Evolutionary conservation across 306 rosid species (phyloP).

Genomic region (Glycine tomentella): DNA sequence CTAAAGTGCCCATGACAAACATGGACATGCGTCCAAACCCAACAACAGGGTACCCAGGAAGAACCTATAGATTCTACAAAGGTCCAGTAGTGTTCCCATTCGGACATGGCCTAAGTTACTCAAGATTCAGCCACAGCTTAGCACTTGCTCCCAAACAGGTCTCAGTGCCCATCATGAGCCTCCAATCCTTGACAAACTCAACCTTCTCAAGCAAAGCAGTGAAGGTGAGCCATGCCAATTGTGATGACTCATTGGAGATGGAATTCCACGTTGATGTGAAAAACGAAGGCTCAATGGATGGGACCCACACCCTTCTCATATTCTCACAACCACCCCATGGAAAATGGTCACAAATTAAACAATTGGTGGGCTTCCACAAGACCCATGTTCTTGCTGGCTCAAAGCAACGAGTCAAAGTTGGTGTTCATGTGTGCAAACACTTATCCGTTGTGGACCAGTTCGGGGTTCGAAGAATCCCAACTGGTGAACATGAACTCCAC

Average conservation of each 20-base stretch:
- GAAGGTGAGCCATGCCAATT: slow-evolving; percentile 60
- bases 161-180: slow-evolving; percentile 44
- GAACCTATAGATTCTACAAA: slow-evolving; percentile 90
- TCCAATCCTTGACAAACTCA: slow-evolving; percentile 52
- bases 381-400: slow-evolving; percentile 67
- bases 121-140: slow-evolving; percentile 58
- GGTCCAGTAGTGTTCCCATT: slow-evolving; percentile 90
- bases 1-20: slow-evolving; percentile 77
- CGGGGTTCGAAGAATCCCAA: slow-evolving; percentile 85
- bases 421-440: slow-evolving; percentile 77
- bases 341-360: slow-evolving; percentile 55
- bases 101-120: slow-evolving; percentile 83
- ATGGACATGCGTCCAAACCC: slow-evolving; percentile 80
- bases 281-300: slow-evolving; percentile 76
- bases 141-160: slow-evolving; percentile 61
- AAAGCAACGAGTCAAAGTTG: slow-evolving; percentile 51
- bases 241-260: slow-evolving; percentile 45
- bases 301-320: slow-evolving; percentile 71
- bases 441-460: slow-evolving; percentile 69
- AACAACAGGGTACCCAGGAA: slow-evolving; percentile 78
- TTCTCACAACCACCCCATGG: slow-evolving; percentile 64
- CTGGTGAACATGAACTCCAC: slow-evolving; percentile 73
- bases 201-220: slow-evolving; percentile 46
- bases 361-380: slow-evolving; percentile 68
- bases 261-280: slow-evolving; percentile 61